A percentile compares a stretch with the other conserved stretches of the same genome.
Conservation (phyloP, 352 stramenopile species). For the Saprolegnia parasitica region DNA sequence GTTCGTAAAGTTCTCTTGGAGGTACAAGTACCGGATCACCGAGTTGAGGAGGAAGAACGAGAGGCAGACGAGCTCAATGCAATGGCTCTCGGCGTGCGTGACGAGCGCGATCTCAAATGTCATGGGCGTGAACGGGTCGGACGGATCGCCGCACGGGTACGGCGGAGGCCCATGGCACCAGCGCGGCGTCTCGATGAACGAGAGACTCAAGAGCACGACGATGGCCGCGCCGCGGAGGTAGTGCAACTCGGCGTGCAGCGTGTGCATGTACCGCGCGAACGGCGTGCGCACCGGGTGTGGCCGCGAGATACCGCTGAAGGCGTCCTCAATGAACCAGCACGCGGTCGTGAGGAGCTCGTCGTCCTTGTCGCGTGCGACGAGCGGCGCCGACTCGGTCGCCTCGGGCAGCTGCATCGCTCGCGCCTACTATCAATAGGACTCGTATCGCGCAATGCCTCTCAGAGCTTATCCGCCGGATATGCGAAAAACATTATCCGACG, state of each 20-base stretch:
- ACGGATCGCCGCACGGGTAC: conserved; percentile 29
- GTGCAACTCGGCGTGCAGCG: conserved; percentile 43
- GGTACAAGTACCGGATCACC: conserved; percentile 54
- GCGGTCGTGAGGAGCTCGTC: conserved; percentile 27
- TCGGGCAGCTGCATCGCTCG: background rate
- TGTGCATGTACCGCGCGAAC: conserved; percentile 27
- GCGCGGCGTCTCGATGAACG: conserved; percentile 53
- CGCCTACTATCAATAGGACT: background rate
- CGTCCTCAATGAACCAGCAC: conserved; percentile 28
- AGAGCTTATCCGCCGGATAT: background rate
- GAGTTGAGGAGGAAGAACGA: conserved; percentile 42
- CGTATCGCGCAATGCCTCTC: background rate
- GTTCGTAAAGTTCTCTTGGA: conserved; percentile 51
- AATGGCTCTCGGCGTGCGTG: conserved; percentile 32
- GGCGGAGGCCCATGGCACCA: conserved; percentile 44
- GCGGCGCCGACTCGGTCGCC: background rate
- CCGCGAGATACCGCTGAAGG: conserved; percentile 24
- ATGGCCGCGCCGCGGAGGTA: conserved; percentile 47
- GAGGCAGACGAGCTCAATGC: conserved; percentile 47
- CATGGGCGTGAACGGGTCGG: conserved; percentile 35
- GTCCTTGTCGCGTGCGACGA: conserved; percentile 2
- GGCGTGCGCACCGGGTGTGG: conserved; percentile 21
- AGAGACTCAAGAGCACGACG: conserved; percentile 40
- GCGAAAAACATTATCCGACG: too few relatives aligned
- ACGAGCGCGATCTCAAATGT: conserved; percentile 48